Evolutionary conservation across 2,329 filamentous ascomycete species (phyloP).

Genomic region (Phoma sp.): DNA sequence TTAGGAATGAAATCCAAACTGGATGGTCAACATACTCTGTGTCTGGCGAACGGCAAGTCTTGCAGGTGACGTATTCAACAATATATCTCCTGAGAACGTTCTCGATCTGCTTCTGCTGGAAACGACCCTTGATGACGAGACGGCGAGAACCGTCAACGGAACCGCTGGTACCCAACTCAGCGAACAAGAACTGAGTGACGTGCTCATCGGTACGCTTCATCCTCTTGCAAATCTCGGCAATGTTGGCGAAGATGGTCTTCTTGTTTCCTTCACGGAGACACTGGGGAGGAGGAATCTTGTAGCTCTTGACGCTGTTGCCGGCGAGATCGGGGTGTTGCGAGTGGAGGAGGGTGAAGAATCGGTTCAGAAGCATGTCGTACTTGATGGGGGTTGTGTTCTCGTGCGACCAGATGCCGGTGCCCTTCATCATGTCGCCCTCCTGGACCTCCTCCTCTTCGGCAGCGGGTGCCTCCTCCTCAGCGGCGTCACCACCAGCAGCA

Average conservation of each 20-base stretch:
- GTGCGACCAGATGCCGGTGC: constrained; percentile 90
- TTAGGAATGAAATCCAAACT: background rate
- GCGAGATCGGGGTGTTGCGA: constrained; percentile 97
- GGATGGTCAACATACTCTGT: constrained; percentile 26
- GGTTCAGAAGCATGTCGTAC: constrained; percentile 83
- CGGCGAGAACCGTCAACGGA: constrained; percentile 88
- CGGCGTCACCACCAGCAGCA: constrained; percentile 59
- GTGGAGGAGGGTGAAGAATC: constrained; percentile 94
- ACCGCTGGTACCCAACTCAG: constrained; percentile 95
- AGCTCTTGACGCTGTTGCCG: constrained; percentile 86
- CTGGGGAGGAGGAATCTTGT: constrained; percentile 98
- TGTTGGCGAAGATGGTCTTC: constrained; percentile 97
- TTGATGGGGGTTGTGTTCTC: constrained; percentile 77
- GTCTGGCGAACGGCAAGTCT: constrained; percentile 71
- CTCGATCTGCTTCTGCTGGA: constrained; percentile 99
- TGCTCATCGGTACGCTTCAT: constrained; percentile 99
- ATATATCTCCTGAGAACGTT: constrained; percentile 96
- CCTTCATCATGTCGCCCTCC: constrained; percentile 79
- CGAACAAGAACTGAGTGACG: constrained; percentile 95
- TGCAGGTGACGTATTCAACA: constrained; percentile 98
- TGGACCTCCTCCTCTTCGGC: constrained; percentile 60
- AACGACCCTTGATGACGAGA: constrained; percentile 98
- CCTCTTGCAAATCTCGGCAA: constrained; percentile 96
- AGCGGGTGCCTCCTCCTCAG: constrained; percentile 60
- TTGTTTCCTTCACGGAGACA: constrained; percentile 99